These are phyloP conservation scores for Fusarium subtropicale DNA, from an alignment of 2,329 filamentous ascomycete genomes.

Conservation along the genomic window DNA sequence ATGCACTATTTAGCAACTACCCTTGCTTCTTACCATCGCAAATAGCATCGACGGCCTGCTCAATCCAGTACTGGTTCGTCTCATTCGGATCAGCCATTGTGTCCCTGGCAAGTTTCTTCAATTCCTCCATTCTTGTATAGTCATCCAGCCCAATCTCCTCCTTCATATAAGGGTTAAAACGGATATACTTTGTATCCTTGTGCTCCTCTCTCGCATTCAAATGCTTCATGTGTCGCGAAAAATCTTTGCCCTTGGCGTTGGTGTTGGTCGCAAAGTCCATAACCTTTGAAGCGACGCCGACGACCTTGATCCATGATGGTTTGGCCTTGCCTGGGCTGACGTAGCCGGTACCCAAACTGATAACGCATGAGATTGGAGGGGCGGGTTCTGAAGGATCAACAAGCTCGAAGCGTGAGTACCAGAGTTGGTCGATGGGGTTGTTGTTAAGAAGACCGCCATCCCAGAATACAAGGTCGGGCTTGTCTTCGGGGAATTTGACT, in stretches of 20 bases:
- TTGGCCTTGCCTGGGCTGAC: background rate
- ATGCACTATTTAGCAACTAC: background rate
- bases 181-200: conserved; percentile 19
- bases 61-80: conserved; percentile 8
- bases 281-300: conserved; percentile 22
- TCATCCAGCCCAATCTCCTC: conserved; percentile 33
- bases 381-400: conserved; percentile 8
- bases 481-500: conserved; percentile 16
- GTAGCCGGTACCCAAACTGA: conserved; percentile 34
- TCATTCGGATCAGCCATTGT: background rate
- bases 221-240: conserved; percentile 26
- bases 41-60: conserved; percentile 6
- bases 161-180: conserved; percentile 12
- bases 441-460: conserved; percentile 39
- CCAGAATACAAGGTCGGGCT: conserved; percentile 27
- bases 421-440: conserved; percentile 38
- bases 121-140: conserved; percentile 15
- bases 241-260: conserved; percentile 39
- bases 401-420: conserved; percentile 38
- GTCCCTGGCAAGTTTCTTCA: background rate
- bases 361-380: conserved; percentile 19
- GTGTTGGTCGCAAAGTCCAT: conserved; percentile 42
- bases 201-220: conserved; percentile 19
- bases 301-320: conserved; percentile 27
- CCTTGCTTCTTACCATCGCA: background rate